Percentiles rank a stretch among this genome's conserved stretches.
These are phyloP conservation scores for Yarrowia sp. DNA, from an alignment of 805 yeast genomes.

Conservation along the genomic window DNA sequence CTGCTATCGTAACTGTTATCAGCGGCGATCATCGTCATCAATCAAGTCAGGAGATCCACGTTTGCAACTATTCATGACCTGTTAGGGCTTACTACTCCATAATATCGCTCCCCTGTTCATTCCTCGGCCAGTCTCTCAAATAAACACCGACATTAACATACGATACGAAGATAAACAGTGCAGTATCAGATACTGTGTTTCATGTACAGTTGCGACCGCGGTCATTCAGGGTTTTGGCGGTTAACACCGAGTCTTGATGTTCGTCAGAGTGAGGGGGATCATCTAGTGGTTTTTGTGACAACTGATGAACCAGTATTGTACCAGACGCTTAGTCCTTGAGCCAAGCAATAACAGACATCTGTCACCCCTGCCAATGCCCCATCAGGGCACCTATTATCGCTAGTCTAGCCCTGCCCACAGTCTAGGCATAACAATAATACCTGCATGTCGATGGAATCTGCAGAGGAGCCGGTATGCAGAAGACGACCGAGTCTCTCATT, in stretches of 20 bases:
- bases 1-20: no score
- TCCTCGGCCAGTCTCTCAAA: neutral
- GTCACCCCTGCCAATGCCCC: neutral
- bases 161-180: conserved; percentile 1
- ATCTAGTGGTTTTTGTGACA: no score
- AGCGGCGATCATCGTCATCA: neutral
- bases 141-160: conserved; percentile 4
- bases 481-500: conserved; percentile 2
- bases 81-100: neutral
- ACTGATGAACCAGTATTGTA: no score
- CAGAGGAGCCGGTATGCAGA: neutral
- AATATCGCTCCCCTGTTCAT: neutral
- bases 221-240: neutral
- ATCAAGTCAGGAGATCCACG: neutral
- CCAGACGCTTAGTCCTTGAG: no score
- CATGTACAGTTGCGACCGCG: neutral
- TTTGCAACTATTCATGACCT: neutral
- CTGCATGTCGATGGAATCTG: conserved; percentile 4
- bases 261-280: no score
- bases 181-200: conserved; percentile 1
- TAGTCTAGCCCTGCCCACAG: neutral
- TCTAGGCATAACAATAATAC: neutral
- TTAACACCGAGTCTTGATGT: neutral
- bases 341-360: neutral
- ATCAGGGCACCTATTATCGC: neutral